Conservation (phyloP, 2,329 filamentous ascomycete genomes). For the Fusarium nanum region DNA sequence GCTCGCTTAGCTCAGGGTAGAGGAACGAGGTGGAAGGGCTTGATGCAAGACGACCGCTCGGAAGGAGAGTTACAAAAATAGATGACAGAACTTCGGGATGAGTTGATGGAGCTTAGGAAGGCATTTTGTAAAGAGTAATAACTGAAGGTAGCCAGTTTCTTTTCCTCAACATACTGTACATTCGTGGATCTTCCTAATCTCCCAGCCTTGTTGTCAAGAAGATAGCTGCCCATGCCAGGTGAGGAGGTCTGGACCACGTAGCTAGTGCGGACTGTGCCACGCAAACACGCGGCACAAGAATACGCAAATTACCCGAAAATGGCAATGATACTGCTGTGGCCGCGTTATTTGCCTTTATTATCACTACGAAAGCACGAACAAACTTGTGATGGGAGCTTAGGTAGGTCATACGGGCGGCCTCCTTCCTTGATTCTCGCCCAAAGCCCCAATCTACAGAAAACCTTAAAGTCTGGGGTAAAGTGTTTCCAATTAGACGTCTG, state of each 20-base stretch:
- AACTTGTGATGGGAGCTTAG: background rate
- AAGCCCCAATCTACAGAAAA: background rate
- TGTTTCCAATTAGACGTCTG: constrained; percentile 6
- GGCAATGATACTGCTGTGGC: background rate
- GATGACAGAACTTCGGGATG: no score
- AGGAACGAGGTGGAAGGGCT: no score
- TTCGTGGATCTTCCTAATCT: background rate
- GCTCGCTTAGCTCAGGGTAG: no score
- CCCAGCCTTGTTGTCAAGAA: background rate
- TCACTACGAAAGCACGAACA: no score
- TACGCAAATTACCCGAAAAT: background rate
- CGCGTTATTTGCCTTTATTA: background rate
- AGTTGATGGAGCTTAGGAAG: background rate
- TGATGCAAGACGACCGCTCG: no score
- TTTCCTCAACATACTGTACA: background rate
- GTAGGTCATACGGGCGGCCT: background rate
- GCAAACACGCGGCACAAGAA: background rate
- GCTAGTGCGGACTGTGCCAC: background rate
- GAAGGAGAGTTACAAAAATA: background rate
- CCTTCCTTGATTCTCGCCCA: background rate
- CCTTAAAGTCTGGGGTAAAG: constrained; percentile 7
- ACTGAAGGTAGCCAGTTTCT: no score
- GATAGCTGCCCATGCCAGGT: no score
- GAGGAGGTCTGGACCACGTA: background rate
- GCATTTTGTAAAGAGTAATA: no score